Percentiles rank a stretch among this genome's conserved stretches.
These are phyloP conservation scores for Geotrichum ghanense DNA, from an alignment of 805 yeast species.

Conservation along the genomic window DNA sequence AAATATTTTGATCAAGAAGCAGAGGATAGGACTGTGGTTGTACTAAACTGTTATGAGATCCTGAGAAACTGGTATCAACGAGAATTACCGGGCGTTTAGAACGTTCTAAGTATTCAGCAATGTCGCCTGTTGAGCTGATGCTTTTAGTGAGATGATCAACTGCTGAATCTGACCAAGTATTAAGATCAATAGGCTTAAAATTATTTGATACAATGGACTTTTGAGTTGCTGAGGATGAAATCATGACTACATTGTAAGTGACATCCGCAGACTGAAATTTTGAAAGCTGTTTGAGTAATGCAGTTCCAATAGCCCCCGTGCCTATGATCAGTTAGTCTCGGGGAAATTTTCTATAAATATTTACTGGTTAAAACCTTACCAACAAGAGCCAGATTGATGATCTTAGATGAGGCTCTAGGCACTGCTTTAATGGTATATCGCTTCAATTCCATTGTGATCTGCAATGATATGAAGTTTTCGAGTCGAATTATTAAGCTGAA, in stretches of 20 bases:
- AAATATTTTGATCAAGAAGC: conserved; percentile 65
- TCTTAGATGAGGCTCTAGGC: background rate
- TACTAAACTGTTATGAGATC: conserved; percentile 19
- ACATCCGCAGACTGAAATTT: conserved; percentile 37
- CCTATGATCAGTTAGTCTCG: conserved; percentile 27
- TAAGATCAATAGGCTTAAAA: conserved; percentile 58
- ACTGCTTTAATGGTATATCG: background rate
- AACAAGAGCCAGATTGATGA: background rate
- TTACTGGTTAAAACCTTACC: background rate
- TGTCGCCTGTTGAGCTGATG: conserved; percentile 38
- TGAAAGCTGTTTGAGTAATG: conserved; percentile 73
- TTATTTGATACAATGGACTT: conserved; percentile 59
- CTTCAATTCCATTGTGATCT: background rate
- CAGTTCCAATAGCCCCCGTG: conserved; percentile 92
- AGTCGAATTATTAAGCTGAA: too few species aligned
- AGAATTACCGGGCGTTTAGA: conserved; percentile 69
- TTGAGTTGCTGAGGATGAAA: conserved; percentile 52
- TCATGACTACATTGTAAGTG: conserved; percentile 63
- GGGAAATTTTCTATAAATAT: background rate
- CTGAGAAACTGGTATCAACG: conserved; percentile 90
- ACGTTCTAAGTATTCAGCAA: conserved; percentile 50
- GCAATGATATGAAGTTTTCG: too few species aligned
- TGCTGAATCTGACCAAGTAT: conserved; percentile 42
- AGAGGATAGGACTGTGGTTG: conserved; percentile 70
- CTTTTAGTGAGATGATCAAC: conserved; percentile 34